Evolutionary conservation across 139 green algal genomes (phyloP).

Genomic region (Yamagishiella unicocca): DNA sequence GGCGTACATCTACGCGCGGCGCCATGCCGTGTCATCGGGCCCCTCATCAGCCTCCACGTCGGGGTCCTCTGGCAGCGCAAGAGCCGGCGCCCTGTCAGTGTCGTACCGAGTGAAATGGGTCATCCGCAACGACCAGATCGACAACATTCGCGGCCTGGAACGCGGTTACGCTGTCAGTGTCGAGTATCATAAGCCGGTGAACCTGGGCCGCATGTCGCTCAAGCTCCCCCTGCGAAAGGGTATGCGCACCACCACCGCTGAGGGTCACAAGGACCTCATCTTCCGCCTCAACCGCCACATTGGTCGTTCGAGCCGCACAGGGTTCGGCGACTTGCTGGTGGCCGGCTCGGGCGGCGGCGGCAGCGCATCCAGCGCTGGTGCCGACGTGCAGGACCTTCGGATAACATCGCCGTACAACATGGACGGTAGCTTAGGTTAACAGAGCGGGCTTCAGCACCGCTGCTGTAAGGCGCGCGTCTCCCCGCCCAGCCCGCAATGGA

Average conservation of each 20-base stretch:
- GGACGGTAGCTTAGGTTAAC: no score
- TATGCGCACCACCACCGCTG: constrained; percentile 63
- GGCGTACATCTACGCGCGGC: constrained; percentile 73
- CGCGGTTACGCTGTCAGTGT: constrained; percentile 55
- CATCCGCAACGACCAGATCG: constrained; percentile 55
- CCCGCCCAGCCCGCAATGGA: no score
- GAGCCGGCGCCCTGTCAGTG: not conserved
- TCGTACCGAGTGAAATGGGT: constrained; percentile 61
- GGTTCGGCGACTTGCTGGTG: not conserved
- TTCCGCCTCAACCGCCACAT: constrained; percentile 61
- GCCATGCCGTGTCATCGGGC: not conserved
- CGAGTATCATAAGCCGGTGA: constrained; percentile 56
- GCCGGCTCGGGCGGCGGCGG: not conserved
- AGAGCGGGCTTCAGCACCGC: no score
- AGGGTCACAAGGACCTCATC: constrained; percentile 66
- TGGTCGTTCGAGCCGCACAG: not conserved
- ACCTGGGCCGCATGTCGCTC: constrained; percentile 47
- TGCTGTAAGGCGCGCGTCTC: no score
- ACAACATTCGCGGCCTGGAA: constrained; percentile 64
- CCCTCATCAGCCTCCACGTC: not conserved
- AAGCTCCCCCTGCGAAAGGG: constrained; percentile 62
- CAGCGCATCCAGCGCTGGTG: not conserved
- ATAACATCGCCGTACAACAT: not conserved
- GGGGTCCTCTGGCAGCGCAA: not conserved
- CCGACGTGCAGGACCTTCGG: not conserved